These are phyloP conservation scores for Fusarium euwallaceae DNA, from an alignment of 2,329 filamentous ascomycete genomes.

Conservation along the genomic window DNA sequence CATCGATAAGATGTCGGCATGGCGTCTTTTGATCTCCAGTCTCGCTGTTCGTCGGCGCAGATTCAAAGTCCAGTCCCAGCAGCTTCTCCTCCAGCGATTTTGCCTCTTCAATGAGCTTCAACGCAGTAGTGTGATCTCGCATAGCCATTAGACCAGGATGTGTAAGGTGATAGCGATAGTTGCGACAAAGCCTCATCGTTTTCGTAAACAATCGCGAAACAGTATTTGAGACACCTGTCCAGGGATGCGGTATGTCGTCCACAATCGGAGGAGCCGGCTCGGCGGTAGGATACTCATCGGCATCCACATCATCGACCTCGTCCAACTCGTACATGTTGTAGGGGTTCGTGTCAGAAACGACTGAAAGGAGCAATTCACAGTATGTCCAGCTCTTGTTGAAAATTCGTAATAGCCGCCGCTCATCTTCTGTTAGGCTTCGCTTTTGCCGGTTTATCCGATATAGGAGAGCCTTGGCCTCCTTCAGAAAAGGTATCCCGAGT, in stretches of 20 bases:
- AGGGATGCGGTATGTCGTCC: constrained; percentile 51
- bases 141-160: constrained; percentile 31
- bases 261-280: constrained; percentile 22
- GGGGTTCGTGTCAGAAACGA: constrained; percentile 52
- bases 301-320: constrained; percentile 24
- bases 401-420: constrained; percentile 51
- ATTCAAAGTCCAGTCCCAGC: constrained; percentile 46
- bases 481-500: constrained; percentile 50
- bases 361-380: constrained; percentile 56
- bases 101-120: constrained; percentile 49
- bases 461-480: constrained; percentile 47
- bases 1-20: constrained; percentile 49
- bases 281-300: constrained; percentile 30
- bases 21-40: constrained; percentile 48
- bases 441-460: constrained; percentile 43
- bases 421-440: constrained; percentile 13
- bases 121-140: constrained; percentile 30
- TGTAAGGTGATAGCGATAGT: constrained; percentile 47
- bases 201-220: constrained; percentile 52
- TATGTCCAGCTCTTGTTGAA: constrained; percentile 57
- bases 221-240: constrained; percentile 54
- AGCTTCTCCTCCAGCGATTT: constrained; percentile 51
- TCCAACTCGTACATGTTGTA: constrained; percentile 21
- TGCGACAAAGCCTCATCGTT: constrained; percentile 53
- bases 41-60: constrained; percentile 31